Evolutionary conservation across 805 yeast genomes (phyloP).

Genomic region (Torulaspora gathmanii): DNA sequence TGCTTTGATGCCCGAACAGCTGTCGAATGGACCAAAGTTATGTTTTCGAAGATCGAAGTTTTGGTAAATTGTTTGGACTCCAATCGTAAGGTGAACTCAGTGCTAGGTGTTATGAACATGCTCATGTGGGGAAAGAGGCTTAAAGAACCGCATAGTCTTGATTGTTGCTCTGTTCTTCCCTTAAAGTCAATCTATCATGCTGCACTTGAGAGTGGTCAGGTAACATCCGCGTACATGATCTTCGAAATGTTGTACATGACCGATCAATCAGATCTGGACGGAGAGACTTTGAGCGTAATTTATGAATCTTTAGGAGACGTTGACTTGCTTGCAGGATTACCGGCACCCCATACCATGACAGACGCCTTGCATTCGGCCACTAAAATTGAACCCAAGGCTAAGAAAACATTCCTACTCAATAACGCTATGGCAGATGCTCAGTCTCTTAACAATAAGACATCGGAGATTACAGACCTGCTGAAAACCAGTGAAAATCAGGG

Average conservation of each 20-base stretch:
- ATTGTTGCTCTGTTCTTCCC: conserved; percentile 23
- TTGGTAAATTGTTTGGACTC: conserved; percentile 8
- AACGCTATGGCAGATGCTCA: conserved; percentile 54
- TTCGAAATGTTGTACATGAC: conserved; percentile 34
- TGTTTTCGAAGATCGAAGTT: conserved; percentile 1
- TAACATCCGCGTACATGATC: conserved; percentile 34
- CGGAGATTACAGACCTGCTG: conserved; percentile 21
- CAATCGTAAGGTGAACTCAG: conserved; percentile 11
- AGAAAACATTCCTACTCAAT: conserved; percentile 47
- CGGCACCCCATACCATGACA: conserved; percentile 50
- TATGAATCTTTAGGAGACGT: conserved; percentile 54
- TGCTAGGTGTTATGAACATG: conserved; percentile 28
- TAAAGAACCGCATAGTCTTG: conserved; percentile 14
- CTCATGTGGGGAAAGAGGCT: conserved; percentile 26
- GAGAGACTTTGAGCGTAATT: conserved; percentile 30
- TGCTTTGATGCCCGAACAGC: conserved; percentile 14
- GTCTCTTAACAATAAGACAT: conserved; percentile 9
- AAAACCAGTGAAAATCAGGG: conserved; percentile 48
- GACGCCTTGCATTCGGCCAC: conserved; percentile 46
- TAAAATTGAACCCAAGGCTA: conserved; percentile 30
- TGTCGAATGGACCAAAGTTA: conserved; percentile 12
- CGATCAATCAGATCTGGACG: conserved; percentile 8
- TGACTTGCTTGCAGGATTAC: conserved; percentile 64
- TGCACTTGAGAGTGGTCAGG: conserved; percentile 19
- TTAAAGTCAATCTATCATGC: conserved; percentile 10